These are phyloP conservation scores for Neopestalotiopsis clavispora DNA, from an alignment of 2,329 filamentous ascomycete species.

Conservation along the genomic window DNA sequence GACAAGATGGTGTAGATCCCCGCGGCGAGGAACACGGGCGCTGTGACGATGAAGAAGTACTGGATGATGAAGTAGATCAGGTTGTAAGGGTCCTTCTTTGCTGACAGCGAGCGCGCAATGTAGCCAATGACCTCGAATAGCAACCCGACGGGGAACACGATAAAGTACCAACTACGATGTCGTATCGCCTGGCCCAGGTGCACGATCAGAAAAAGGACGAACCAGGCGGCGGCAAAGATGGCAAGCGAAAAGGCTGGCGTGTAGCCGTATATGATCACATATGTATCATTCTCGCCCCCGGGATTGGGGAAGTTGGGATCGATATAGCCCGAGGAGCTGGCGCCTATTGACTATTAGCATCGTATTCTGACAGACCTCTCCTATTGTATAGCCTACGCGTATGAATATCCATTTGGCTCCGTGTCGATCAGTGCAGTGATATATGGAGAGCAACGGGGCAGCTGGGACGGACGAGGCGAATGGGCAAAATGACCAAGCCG, in stretches of 20 bases:
- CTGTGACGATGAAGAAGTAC: conserved; percentile 66
- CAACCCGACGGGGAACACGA: conserved; percentile 48
- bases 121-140: conserved; percentile 57
- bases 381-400: no score
- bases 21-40: conserved; percentile 62
- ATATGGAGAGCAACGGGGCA: no score
- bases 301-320: conserved; percentile 59
- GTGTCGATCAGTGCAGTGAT: no score
- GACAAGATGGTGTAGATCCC: conserved; percentile 60
- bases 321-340: conserved; percentile 41
- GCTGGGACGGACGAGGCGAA: no score
- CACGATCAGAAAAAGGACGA: conserved; percentile 43
- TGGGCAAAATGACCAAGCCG: no score
- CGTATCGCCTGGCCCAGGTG: conserved; percentile 43
- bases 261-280: conserved; percentile 57
- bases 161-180: conserved; percentile 51
- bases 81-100: conserved; percentile 55
- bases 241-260: conserved; percentile 50
- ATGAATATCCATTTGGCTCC: no score
- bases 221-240: conserved; percentile 47
- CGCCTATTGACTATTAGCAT: neutral
- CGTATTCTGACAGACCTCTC: neutral
- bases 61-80: conserved; percentile 61
- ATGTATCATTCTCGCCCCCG: conserved; percentile 47
- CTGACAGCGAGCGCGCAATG: conserved; percentile 51